Evolutionary conservation across 208 protist species (phyloP).

Genomic region (Trypanosomatidae sp.): DNA sequence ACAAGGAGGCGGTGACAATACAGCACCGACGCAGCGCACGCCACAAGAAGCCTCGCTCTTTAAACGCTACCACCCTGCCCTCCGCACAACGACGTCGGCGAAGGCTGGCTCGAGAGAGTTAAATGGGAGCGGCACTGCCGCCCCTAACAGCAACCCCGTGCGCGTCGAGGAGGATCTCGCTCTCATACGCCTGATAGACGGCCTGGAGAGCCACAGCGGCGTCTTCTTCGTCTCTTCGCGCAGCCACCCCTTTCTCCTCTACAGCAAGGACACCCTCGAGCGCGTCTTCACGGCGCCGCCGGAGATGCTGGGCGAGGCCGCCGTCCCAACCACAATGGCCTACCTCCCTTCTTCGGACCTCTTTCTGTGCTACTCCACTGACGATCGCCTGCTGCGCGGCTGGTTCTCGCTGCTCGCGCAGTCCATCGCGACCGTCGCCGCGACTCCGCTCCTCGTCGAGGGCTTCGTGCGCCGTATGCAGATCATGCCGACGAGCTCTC

Average conservation of each 20-base stretch:
- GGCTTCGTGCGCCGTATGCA: slow-evolving; percentile 44
- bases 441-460: slow-evolving; percentile 36
- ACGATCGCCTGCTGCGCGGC: slow-evolving; percentile 50
- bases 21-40: no score
- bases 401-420: slow-evolving; percentile 38
- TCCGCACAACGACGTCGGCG: no score
- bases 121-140: no score
- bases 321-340: slow-evolving; percentile 35
- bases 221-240: slow-evolving; percentile 60
- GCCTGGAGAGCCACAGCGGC: slow-evolving; percentile 42
- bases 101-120: no score
- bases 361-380: slow-evolving; percentile 51
- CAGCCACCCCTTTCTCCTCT: slow-evolving; percentile 41
- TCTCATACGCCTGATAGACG: slow-evolving; percentile 48
- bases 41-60: no score
- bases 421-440: slow-evolving; percentile 20
- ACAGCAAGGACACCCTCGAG: slow-evolving; percentile 48
- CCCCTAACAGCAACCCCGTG: not conserved
- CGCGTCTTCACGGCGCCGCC: slow-evolving; percentile 40
- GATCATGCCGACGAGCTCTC: slow-evolving; percentile 28
- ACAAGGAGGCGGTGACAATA: no score
- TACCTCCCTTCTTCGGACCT: slow-evolving; percentile 59
- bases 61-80: no score
- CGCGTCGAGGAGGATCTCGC: slow-evolving; percentile 28
- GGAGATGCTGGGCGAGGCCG: slow-evolving; percentile 36